These are phyloP conservation scores for Bothriochloa decipiens DNA, from an alignment of 176 grass and related monocot species.

Conservation along the genomic window DNA sequence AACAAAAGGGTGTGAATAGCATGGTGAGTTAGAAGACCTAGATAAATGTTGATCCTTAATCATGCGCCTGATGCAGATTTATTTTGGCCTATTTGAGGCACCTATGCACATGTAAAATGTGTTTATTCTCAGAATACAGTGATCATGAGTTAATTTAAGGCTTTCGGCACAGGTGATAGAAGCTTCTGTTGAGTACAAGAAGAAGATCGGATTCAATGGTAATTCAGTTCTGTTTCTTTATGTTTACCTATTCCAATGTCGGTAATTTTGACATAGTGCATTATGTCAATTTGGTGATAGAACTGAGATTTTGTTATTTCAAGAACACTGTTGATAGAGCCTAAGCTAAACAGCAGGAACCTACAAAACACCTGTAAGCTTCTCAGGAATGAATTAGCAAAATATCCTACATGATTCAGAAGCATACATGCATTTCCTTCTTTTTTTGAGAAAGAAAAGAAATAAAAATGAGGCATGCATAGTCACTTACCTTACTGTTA, in stretches of 20 bases:
- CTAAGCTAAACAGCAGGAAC: slow-evolving; percentile 98
- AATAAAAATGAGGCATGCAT: neutral
- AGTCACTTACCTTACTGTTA: neutral
- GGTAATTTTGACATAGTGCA: neutral
- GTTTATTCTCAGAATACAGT: too few relatives aligned
- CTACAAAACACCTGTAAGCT: slow-evolving; percentile 96
- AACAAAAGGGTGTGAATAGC: too few relatives aligned
- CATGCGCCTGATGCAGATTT: too few relatives aligned
- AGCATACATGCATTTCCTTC: neutral
- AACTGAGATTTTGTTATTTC: slow-evolving; percentile 26
- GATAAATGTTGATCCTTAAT: too few relatives aligned
- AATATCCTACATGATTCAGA: slow-evolving; percentile 18
- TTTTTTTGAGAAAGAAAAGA: neutral
- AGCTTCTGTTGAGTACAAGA: slow-evolving; percentile 88
- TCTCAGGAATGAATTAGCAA: slow-evolving; percentile 6
- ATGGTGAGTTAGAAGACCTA: too few relatives aligned
- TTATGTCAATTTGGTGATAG: slow-evolving; percentile 5
- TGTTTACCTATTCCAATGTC: slow-evolving; percentile 16
- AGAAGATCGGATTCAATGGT: slow-evolving; percentile 94
- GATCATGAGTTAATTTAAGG: too few relatives aligned
- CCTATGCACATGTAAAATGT: too few relatives aligned
- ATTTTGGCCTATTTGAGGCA: too few relatives aligned
- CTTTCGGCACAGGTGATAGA: too few relatives aligned
- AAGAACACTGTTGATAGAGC: slow-evolving; percentile 89
- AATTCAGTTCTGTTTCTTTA: slow-evolving; percentile 28